Evolutionary conservation across 1,284 basidiomycete genomes (phyloP).

Genomic region (Leucoagaricus sp.): DNA sequence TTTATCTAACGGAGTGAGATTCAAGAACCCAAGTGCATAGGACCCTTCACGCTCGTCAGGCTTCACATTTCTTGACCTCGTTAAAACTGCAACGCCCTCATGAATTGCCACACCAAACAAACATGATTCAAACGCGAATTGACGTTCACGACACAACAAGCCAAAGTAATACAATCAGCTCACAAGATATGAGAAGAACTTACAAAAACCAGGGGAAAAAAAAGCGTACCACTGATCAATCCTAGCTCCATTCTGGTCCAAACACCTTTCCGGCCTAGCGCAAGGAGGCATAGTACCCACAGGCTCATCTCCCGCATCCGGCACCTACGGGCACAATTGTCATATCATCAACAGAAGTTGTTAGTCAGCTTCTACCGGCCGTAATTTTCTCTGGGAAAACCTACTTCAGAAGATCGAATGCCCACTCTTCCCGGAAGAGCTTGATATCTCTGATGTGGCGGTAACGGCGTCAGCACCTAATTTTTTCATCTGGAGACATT

Average conservation of each 20-base stretch:
- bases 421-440: conserved; percentile 55
- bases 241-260: conserved; percentile 40
- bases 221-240: conserved; percentile 22
- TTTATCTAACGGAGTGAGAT: too few species aligned
- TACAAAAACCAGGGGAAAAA: too few species aligned
- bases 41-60: too few species aligned
- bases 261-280: conserved; percentile 46
- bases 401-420: conserved; percentile 60
- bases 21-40: too few species aligned
- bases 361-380: conserved; percentile 1
- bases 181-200: too few species aligned
- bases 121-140: too few species aligned
- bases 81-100: too few species aligned
- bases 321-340: conserved; percentile 52
- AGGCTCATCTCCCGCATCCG: conserved; percentile 68
- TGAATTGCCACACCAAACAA: too few species aligned
- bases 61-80: too few species aligned
- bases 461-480: too few species aligned
- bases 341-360: conserved; percentile 33
- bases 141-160: too few species aligned
- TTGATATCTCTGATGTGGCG: conserved; percentile 51
- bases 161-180: too few species aligned
- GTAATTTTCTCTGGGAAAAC: conserved; percentile 19
- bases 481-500: conserved; percentile 14
- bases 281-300: conserved; percentile 48